Evolutionary conservation across 2,329 filamentous ascomycete species (phyloP).

Genomic region (Chaetomium strumarium): DNA sequence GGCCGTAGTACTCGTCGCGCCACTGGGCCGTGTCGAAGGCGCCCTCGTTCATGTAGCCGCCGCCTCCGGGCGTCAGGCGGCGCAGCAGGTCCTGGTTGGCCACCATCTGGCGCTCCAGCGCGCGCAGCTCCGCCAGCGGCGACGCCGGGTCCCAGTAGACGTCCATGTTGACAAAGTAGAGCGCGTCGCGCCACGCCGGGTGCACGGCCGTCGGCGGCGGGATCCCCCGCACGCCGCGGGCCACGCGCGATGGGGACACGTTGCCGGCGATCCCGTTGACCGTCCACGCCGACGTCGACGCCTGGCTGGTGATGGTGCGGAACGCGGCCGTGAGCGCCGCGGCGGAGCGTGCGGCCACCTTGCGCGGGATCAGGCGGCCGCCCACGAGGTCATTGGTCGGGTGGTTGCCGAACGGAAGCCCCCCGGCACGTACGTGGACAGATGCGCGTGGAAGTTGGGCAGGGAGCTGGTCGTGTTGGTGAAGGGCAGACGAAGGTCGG

Average conservation of each 20-base stretch:
- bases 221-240: not conserved
- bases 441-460: not conserved
- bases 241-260: not conserved
- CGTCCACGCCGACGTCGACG: not conserved
- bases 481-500: not conserved
- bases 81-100: not conserved
- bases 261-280: not conserved
- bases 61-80: conserved; percentile 27
- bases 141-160: not conserved
- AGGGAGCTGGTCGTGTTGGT: not conserved
- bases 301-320: not conserved
- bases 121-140: not conserved
- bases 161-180: conserved; percentile 4
- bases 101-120: not conserved
- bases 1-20: conserved; percentile 33
- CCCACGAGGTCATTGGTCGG: not conserved
- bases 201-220: conserved; percentile 4
- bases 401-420: not conserved
- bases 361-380: conserved; percentile 9
- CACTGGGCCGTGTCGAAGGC: conserved; percentile 33
- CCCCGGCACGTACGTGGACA: not conserved
- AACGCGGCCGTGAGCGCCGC: not conserved
- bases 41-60: conserved; percentile 38
- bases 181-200: conserved; percentile 13
- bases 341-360: not conserved